Base-by-base conservation (phyloP, 1,284 basidiomycete species). In the Athelia psychrophila region DNA sequence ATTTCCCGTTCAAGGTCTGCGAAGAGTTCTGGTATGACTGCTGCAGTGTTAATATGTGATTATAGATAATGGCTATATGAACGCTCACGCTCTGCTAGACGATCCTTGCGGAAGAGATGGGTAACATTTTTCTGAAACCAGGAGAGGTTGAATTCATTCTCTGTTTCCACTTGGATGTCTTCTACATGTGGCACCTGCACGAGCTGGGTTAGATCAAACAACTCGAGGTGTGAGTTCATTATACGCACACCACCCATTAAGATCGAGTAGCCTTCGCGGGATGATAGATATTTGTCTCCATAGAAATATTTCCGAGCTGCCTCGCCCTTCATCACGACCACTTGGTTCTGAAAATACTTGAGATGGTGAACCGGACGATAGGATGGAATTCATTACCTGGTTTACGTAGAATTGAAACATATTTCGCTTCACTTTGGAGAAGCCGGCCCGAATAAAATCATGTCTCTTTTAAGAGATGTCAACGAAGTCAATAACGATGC, bases 251-350 rank as follows among this genome's bases (percentile, higher is more conserved):
- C 66, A 15, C 66, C 70, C 60, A 67, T 67, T 1, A 73, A 58
- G 32, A 73, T 64, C 38, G 60, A 62, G 48, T 72, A 73, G 3
- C 71, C 72, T 56, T 73, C 69, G 8, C 42, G 38, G 35, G 68
- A 60, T 42, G 58, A 52, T n/a, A 72, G 56, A 33, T 57, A 61
- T 49, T 61, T 63, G 27, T 61, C 59, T 27, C 64, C 61, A 48
- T 70, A 70, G 54, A 71, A 72, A 2, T 53, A 52, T 47, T 66
- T 66, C 3, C 70, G 61, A 15, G 61, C 62, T 27, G 65, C 61
- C 23, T 68, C 65, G 1, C 71, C 72, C 6, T 56, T 53, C 24
- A 73, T 40, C 0, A 64, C 69, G 12, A 70, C 62, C 22, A 70
- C 58, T 9, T 57, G 51, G 44, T 70, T 62, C 68, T 69, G 44